A percentile compares a stretch with the other conserved stretches of the same genome.
Evolutionary conservation across 768 basidiomycete genomes (phyloP).

Genomic region (Pisolithus marmoratus): DNA sequence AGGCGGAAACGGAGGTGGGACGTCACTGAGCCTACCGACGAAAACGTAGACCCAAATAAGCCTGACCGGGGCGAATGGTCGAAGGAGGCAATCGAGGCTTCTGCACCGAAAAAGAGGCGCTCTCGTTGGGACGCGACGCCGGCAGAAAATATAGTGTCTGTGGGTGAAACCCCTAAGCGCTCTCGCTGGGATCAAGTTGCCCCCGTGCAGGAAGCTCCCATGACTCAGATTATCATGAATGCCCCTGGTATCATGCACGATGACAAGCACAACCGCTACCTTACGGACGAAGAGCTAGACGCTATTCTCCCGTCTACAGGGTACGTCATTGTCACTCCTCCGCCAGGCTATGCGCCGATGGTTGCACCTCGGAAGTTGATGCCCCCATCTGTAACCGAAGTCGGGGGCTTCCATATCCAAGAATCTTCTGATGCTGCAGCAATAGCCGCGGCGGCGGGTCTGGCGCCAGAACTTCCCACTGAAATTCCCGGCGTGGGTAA

Average conservation of each 20-base stretch:
- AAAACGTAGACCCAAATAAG: constrained; percentile 60
- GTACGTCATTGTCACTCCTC: constrained; percentile 89
- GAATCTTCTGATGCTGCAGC: constrained; percentile 90
- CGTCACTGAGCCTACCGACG: constrained; percentile 52
- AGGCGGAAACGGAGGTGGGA: constrained; percentile 86
- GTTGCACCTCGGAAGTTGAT: constrained; percentile 58
- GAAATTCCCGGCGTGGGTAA: constrained; percentile 98
- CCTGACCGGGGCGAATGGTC: constrained; percentile 64
- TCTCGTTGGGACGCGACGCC: constrained; percentile 97
- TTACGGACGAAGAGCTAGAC: constrained; percentile 94
- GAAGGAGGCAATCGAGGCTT: constrained; percentile 65
- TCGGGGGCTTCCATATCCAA: constrained; percentile 93
- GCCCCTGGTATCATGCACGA: constrained; percentile 78
- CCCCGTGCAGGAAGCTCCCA: constrained; percentile 58
- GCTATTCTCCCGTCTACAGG: constrained; percentile 80
- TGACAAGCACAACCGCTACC: constrained; percentile 94
- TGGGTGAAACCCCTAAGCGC: constrained; percentile 72
- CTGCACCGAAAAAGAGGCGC: constrained; percentile 84
- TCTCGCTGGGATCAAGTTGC: constrained; percentile 99
- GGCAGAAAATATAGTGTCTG: constrained; percentile 46
- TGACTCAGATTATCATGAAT: constrained; percentile 84
- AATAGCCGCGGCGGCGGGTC: constrained; percentile 82
- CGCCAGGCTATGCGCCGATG: constrained; percentile 86
- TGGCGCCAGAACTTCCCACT: constrained; percentile 89
- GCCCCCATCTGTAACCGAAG: constrained; percentile 47